Evolutionary conservation across 345 rosid species (phyloP).

Genomic region (Abelmoschus esculentus): DNA sequence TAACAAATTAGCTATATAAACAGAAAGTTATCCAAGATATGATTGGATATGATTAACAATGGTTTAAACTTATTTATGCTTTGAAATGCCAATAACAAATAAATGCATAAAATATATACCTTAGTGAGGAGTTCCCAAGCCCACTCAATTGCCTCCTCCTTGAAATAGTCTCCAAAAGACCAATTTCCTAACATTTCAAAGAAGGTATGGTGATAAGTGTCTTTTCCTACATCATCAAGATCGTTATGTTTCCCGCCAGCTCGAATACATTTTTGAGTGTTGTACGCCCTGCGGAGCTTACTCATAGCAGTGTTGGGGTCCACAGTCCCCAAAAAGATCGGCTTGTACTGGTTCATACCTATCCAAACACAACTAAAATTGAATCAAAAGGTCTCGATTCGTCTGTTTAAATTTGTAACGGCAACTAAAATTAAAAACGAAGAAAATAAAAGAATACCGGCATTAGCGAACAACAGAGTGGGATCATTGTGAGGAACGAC

Average conservation of each 20-base stretch:
- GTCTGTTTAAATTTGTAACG: neutral
- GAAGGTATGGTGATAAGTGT: constrained; percentile 98
- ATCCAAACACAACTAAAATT: neutral
- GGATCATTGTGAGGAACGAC: constrained; percentile 93
- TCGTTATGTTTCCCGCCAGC: constrained; percentile 99
- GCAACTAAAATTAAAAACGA: neutral
- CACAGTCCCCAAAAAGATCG: constrained; percentile 82
- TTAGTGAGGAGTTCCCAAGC: constrained; percentile 93
- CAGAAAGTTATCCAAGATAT: neutral
- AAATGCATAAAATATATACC: constrained; percentile 30
- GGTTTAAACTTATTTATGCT: neutral
- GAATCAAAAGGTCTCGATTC: neutral
- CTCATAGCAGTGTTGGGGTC: constrained; percentile 81
- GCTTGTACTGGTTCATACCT: constrained; percentile 99
- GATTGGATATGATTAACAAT: neutral
- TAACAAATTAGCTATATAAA: neutral
- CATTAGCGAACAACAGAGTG: constrained; percentile 88
- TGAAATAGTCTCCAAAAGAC: constrained; percentile 98
- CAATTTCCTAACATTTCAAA: constrained; percentile 99
- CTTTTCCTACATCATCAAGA: constrained; percentile 96
- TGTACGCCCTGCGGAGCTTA: constrained; percentile 69
- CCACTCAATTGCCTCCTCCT: constrained; percentile 92
- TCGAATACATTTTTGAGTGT: constrained; percentile 95
- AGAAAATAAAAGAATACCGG: constrained; percentile 40
- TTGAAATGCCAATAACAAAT: neutral